These are phyloP conservation scores for Salix udensis DNA, from an alignment of 345 rosid species.

Conservation along the genomic window DNA sequence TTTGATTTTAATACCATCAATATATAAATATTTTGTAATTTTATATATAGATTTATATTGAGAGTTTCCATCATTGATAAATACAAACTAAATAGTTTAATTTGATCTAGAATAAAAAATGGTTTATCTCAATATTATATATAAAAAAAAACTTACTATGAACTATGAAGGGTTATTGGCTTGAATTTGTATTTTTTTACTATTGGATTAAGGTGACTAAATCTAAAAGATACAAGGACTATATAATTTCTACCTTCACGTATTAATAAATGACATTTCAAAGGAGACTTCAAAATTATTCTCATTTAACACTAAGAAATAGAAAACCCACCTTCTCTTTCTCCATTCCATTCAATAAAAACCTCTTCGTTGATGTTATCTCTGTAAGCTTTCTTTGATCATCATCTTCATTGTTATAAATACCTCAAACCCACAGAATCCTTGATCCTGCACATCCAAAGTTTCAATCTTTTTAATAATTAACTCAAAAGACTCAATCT, in stretches of 20 bases:
- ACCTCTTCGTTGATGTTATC: background rate
- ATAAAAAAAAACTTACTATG: too few species aligned
- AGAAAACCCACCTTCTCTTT: background rate
- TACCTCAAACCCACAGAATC: background rate
- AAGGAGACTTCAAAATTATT: background rate
- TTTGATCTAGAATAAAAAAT: too few species aligned
- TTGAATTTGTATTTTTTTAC: too few species aligned
- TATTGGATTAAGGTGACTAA: background rate
- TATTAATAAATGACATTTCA: background rate
- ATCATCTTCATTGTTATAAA: background rate
- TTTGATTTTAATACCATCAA: too few species aligned
- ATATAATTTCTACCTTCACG: background rate
- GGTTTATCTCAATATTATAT: too few species aligned
- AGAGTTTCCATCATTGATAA: too few species aligned
- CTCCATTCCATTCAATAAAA: background rate
- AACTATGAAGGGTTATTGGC: too few species aligned
- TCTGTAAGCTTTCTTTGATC: background rate
- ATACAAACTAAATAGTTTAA: too few species aligned
- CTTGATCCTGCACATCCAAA: background rate
- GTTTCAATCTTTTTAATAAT: background rate
- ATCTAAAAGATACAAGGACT: background rate
- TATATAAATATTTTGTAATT: too few species aligned
- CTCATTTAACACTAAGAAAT: background rate
- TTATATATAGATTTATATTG: too few species aligned
- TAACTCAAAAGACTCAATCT: too few species aligned